phyloP scores from a whole-genome alignment of 208 protist genomes.

The Crithidia expoeki region DNA sequence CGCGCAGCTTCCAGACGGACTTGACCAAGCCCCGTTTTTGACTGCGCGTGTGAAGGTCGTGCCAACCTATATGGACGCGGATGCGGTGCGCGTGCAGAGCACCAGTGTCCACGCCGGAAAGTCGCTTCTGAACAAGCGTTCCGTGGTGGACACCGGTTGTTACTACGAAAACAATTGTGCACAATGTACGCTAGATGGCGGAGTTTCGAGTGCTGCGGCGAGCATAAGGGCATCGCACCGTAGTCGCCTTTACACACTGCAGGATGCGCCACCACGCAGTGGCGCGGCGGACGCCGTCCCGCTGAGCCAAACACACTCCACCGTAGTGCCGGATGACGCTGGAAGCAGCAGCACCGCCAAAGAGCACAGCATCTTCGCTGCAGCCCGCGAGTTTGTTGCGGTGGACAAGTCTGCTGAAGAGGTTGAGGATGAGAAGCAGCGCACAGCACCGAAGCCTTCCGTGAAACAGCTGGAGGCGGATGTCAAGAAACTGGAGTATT shows the following conservation, averaged over 20 bases:
- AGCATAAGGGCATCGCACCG: conserved; percentile 8
- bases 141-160: conserved; percentile 39
- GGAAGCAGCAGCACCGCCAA: conserved; percentile 13
- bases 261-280: background rate
- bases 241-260: conserved; percentile 26
- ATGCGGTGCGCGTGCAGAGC: conserved; percentile 55
- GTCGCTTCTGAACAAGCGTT: conserved; percentile 40
- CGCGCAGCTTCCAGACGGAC: conserved; percentile 27
- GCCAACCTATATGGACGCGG: conserved; percentile 55
- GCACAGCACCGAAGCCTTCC: conserved; percentile 14
- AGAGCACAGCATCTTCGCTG: conserved; percentile 36
- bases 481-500: conserved; percentile 86
- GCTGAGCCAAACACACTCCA: background rate
- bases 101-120: conserved; percentile 79
- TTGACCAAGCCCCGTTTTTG: conserved; percentile 48
- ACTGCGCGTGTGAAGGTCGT: conserved; percentile 15
- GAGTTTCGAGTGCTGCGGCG: background rate
- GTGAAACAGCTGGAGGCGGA: conserved; percentile 69
- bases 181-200: background rate
- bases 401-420: conserved; percentile 27
- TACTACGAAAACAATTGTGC: conserved; percentile 43
- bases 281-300: background rate
- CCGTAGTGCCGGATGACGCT: background rate
- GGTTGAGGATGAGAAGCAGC: conserved; percentile 28
- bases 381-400: conserved; percentile 32